phyloP scores from a whole-genome alignment of 108 stramenopile genomes.

The Cylindrotheca closterium region DNA sequence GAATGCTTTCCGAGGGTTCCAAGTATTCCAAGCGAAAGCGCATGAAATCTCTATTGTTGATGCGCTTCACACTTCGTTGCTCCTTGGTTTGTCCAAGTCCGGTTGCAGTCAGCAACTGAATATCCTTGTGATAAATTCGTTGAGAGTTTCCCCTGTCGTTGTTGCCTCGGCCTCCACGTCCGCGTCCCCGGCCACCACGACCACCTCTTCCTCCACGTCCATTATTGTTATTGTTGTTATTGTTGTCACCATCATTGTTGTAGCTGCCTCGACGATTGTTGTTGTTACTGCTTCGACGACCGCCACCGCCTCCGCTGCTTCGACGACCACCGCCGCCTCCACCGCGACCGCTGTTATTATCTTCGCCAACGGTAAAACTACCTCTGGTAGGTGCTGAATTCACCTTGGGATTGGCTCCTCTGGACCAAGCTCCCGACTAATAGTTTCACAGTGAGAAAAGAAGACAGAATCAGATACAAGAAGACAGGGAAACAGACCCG shows the following conservation, averaged over 20 bases:
- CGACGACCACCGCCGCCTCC: constrained; percentile 4
- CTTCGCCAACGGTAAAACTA: constrained; percentile 2
- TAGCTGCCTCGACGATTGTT: constrained; percentile 10
- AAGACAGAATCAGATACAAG: too few relatives aligned
- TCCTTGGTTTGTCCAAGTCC: constrained; percentile 54
- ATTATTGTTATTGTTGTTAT: constrained; percentile 7
- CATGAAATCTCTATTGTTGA: constrained; percentile 47
- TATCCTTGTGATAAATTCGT: constrained; percentile 22
- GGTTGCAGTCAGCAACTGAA: constrained; percentile 40
- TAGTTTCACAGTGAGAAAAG: too few relatives aligned
- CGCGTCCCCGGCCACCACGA: constrained; percentile 21
- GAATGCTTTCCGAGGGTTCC: constrained; percentile 33
- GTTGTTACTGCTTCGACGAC: not conserved
- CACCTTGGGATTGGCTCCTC: constrained; percentile 31
- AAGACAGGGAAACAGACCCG: too few relatives aligned
- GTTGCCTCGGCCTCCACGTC: constrained; percentile 18
- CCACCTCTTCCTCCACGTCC: constrained; percentile 24
- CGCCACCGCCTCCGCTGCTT: not conserved
- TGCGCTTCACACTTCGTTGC: constrained; percentile 63
- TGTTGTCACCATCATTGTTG: constrained; percentile 10
- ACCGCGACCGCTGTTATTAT: not conserved
- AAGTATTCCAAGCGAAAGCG: constrained; percentile 50
- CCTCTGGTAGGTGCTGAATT: constrained; percentile 22
- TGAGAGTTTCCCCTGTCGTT: constrained; percentile 11
- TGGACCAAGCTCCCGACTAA: constrained; percentile 43